These are phyloP conservation scores for Letharia columbiana DNA, from an alignment of 495 filamentous ascomycete species.

Conservation along the genomic window DNA sequence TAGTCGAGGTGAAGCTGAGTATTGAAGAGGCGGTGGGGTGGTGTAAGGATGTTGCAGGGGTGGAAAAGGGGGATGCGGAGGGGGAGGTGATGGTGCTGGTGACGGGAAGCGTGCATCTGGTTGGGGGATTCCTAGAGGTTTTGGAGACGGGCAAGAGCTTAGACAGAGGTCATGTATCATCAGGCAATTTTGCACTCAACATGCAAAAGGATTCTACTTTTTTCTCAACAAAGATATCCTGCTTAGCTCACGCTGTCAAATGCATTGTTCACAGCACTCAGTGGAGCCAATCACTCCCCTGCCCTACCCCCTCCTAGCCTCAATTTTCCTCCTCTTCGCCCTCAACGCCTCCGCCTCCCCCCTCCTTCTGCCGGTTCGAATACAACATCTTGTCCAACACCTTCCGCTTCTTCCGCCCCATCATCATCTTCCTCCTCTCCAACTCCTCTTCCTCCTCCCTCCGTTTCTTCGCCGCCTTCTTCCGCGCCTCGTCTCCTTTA, in stretches of 20 bases:
- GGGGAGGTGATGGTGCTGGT: slow-evolving; percentile 45
- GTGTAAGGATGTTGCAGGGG: slow-evolving; percentile 45
- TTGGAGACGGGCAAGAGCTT: slow-evolving; percentile 42
- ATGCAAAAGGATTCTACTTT: not conserved
- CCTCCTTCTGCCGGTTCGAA: slow-evolving; percentile 75
- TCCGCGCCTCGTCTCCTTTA: slow-evolving; percentile 53
- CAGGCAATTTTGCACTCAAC: slow-evolving; percentile 1
- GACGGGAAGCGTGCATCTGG: slow-evolving; percentile 85
- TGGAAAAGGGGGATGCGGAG: slow-evolving; percentile 32
- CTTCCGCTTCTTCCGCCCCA: slow-evolving; percentile 85
- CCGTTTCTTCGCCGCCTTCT: slow-evolving; percentile 50
- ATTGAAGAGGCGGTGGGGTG: slow-evolving; percentile 79
- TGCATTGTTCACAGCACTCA: not conserved
- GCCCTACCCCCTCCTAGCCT: not conserved
- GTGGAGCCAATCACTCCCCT: not conserved
- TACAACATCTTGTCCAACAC: slow-evolving; percentile 87
- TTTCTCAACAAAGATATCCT: slow-evolving; percentile 1
- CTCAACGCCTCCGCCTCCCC: slow-evolving; percentile 65
- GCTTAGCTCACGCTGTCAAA: not conserved
- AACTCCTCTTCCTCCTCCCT: slow-evolving; percentile 72
- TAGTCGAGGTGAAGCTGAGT: slow-evolving; percentile 59
- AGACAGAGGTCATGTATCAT: not conserved
- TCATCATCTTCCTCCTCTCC: slow-evolving; percentile 85
- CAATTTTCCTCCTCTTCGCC: slow-evolving; percentile 59
- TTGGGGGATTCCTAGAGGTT: slow-evolving; percentile 70